phyloP scores from a whole-genome alignment of 148 eudicot genomes.

The Polygonum aviculare region DNA sequence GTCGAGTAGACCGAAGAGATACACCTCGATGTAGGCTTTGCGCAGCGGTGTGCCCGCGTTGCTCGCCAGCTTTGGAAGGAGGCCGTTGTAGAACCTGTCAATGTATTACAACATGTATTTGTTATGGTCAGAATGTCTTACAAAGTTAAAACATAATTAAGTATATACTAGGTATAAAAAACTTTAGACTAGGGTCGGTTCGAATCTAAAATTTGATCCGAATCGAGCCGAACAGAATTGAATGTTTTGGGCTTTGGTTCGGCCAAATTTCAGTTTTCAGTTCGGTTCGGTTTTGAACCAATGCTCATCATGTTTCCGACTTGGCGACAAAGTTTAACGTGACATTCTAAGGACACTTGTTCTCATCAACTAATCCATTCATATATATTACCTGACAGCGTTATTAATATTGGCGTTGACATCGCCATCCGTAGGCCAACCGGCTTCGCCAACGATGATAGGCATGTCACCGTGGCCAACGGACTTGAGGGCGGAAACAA shows the following conservation, averaged over 20 bases:
- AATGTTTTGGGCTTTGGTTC: too few species aligned
- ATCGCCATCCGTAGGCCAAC: conserved; percentile 97
- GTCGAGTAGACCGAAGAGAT: conserved; percentile 68
- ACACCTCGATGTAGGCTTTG: conserved; percentile 66
- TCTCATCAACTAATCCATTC: too few species aligned
- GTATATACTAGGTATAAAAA: too few species aligned
- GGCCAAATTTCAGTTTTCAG: too few species aligned
- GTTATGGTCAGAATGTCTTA: neutral
- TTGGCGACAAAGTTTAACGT: too few species aligned
- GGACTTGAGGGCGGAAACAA: conserved; percentile 56
- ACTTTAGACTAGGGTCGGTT: too few species aligned
- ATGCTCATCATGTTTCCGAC: too few species aligned
- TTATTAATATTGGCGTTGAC: conserved; percentile 44
- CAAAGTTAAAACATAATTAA: too few species aligned
- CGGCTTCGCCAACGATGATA: conserved; percentile 75
- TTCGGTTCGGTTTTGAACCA: too few species aligned
- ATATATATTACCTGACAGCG: conserved; percentile 23
- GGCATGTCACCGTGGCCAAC: conserved; percentile 47
- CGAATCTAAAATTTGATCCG: too few species aligned
- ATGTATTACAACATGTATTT: neutral
- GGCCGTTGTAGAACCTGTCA: conserved; percentile 58
- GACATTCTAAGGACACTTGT: neutral
- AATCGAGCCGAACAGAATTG: too few species aligned
- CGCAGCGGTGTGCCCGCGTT: conserved; percentile 81
- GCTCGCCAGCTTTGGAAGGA: conserved; percentile 44